Percentiles rank a stretch among this genome's conserved stretches.
Conservation (phyloP, 2,329 filamentous ascomycete genomes). For the Cladophialophora immunda region DNA sequence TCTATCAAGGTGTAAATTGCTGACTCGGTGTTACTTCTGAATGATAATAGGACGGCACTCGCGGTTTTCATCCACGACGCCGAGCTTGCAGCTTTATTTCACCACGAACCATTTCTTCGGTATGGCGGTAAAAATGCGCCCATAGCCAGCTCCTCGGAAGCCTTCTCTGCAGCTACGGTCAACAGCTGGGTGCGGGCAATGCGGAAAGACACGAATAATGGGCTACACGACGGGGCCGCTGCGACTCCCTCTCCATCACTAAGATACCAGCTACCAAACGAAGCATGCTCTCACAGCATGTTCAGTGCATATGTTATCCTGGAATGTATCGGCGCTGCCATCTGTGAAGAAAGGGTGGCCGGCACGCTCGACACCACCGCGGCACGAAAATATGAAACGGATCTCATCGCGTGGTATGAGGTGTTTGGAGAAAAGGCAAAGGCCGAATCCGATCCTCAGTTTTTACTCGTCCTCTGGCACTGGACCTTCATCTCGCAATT, state of each 20-base stretch:
- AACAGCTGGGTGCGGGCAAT: constrained; percentile 14
- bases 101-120: constrained; percentile 29
- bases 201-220: neutral
- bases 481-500: constrained; percentile 23
- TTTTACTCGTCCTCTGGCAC: constrained; percentile 23
- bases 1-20: no score
- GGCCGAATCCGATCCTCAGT: constrained; percentile 3
- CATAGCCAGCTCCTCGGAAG: constrained; percentile 11
- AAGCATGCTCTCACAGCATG: neutral
- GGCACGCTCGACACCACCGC: neutral
- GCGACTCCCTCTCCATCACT: neutral
- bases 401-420: constrained; percentile 24
- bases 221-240: neutral
- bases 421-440: neutral
- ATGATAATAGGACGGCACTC: no score
- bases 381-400: constrained; percentile 6
- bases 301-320: constrained; percentile 21
- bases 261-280: neutral
- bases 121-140: constrained; percentile 12
- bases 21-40: no score
- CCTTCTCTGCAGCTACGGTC: constrained; percentile 24
- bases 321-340: constrained; percentile 24
- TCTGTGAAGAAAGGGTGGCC: constrained; percentile 19
- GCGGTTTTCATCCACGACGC: constrained; percentile 22
- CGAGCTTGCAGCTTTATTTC: constrained; percentile 27